Conservation (phyloP, 208 protist species). For the Leishmania arabica region DNA sequence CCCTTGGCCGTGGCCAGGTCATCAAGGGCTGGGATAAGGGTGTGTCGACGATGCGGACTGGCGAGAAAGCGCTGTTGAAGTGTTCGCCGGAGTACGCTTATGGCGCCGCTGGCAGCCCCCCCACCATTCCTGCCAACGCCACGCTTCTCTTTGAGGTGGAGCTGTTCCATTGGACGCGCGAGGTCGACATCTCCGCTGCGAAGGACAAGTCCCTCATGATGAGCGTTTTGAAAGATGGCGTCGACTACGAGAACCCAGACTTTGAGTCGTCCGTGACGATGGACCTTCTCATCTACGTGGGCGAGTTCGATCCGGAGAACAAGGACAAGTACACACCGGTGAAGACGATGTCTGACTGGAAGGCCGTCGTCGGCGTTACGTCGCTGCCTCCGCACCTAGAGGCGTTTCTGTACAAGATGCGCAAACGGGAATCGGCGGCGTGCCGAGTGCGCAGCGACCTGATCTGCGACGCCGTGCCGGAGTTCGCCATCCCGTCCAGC, state of each 20-base stretch:
- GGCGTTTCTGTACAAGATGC: conserved; percentile 73
- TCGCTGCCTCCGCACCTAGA: conserved; percentile 73
- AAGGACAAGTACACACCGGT: conserved; percentile 43
- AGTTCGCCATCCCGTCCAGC: conserved; percentile 58
- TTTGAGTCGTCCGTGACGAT: conserved; percentile 77
- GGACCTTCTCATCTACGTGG: conserved; percentile 64
- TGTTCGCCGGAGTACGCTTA: conserved; percentile 86
- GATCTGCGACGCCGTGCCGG: conserved; percentile 45
- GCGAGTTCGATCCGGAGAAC: conserved; percentile 43
- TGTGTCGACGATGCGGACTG: conserved; percentile 89
- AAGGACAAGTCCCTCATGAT: conserved; percentile 89
- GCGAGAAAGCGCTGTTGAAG: conserved; percentile 81
- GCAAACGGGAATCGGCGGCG: conserved; percentile 64
- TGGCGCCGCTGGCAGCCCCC: conserved; percentile 72
- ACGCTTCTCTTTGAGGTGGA: conserved; percentile 94
- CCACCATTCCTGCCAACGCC: conserved; percentile 86
- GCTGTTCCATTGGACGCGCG: conserved; percentile 79
- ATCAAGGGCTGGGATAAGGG: conserved; percentile 94
- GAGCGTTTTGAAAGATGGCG: conserved; percentile 60
- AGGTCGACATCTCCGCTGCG: conserved; percentile 68
- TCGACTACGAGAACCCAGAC: conserved; percentile 78
- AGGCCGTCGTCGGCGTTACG: conserved; percentile 60
- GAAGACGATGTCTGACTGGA: conserved; percentile 52
- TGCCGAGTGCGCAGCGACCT: conserved; percentile 59
- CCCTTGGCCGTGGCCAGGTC: conserved; percentile 84